These are phyloP conservation scores for Melanomma pulvis-pyrius DNA, from an alignment of 495 filamentous ascomycete genomes.

Conservation along the genomic window DNA sequence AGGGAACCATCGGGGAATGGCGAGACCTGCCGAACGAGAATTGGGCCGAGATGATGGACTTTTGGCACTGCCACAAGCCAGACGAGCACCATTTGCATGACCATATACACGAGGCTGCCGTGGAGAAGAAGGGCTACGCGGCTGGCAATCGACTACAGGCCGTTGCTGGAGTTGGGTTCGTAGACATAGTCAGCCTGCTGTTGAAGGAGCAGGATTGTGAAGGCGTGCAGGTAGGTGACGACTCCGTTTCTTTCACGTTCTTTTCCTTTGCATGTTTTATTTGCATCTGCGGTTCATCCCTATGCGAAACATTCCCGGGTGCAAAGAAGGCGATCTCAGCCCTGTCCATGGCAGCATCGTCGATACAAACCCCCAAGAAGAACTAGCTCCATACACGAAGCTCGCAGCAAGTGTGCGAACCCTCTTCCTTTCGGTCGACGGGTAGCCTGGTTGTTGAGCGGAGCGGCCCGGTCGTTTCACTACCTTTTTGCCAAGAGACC, in stretches of 20 bases:
- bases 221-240: slow-evolving; percentile 62
- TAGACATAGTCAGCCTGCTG: slow-evolving; percentile 78
- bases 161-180: slow-evolving; percentile 66
- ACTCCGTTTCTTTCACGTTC: not conserved
- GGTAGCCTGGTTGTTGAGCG: slow-evolving; percentile 17
- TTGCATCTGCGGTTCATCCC: not conserved
- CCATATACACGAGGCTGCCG: slow-evolving; percentile 45
- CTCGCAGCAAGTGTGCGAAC: slow-evolving; percentile 16
- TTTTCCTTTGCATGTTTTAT: not conserved
- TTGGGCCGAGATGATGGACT: slow-evolving; percentile 99
- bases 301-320: slow-evolving; percentile 51
- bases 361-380: slow-evolving; percentile 94
- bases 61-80: slow-evolving; percentile 98
- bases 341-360: slow-evolving; percentile 66
- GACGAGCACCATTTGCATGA: slow-evolving; percentile 46
- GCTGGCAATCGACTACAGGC: slow-evolving; percentile 70
- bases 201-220: slow-evolving; percentile 65
- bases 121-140: slow-evolving; percentile 70
- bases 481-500: slow-evolving; percentile 19
- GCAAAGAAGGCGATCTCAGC: slow-evolving; percentile 80
- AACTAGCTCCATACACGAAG: slow-evolving; percentile 42
- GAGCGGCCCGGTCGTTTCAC: slow-evolving; percentile 32
- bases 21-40: slow-evolving; percentile 94
- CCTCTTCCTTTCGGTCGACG: slow-evolving; percentile 21
- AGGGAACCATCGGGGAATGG: slow-evolving; percentile 63